phyloP scores from a whole-genome alignment of 2,329 filamentous ascomycete genomes.

The Pyricularia pennisetigena region DNA sequence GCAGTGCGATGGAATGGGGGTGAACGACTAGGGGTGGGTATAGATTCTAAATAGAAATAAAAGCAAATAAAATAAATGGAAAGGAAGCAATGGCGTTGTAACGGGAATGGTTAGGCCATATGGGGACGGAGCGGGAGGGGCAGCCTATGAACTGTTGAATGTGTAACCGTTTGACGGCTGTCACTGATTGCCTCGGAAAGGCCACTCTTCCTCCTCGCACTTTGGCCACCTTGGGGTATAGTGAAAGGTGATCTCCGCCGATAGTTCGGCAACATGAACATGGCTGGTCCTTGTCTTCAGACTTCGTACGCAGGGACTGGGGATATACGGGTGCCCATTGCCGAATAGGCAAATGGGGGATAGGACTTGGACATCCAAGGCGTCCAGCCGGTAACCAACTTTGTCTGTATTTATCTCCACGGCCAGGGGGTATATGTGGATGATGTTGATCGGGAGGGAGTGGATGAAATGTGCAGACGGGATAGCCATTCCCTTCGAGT shows the following conservation, averaged over 20 bases:
- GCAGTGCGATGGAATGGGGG: not conserved
- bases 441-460: not conserved
- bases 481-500: not conserved
- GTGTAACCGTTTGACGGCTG: not conserved
- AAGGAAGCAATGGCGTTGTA: not conserved
- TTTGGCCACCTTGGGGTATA: not conserved
- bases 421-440: conserved; percentile 3
- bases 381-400: not conserved
- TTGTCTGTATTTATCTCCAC: not conserved
- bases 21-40: not conserved
- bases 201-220: not conserved
- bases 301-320: not conserved
- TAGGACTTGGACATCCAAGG: not conserved
- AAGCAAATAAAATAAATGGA: not conserved
- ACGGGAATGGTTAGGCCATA: not conserved
- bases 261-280: not conserved
- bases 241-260: not conserved
- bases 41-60: not conserved
- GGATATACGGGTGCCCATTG: not conserved
- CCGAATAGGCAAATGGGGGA: not conserved
- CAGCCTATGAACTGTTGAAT: not conserved
- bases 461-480: not conserved
- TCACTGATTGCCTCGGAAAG: not conserved
- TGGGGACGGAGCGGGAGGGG: not conserved
- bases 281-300: not conserved